Percentiles rank a stretch among this genome's conserved stretches.
These are phyloP conservation scores for Fusarium liriodendri DNA, from an alignment of 2,329 filamentous ascomycete genomes.

Conservation along the genomic window DNA sequence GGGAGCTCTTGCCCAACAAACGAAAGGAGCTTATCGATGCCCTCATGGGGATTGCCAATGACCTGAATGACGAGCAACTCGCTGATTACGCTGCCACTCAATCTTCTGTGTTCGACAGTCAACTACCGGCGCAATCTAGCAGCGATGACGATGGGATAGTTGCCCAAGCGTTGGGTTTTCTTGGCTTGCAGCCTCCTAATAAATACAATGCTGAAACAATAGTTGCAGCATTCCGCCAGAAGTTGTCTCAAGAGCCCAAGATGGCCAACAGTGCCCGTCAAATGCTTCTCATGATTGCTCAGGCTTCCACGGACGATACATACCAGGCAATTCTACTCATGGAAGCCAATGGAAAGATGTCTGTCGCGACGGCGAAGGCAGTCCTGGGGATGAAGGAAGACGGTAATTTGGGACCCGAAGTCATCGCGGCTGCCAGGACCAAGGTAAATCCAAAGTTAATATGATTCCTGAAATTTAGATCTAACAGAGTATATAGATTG, in stretches of 20 bases:
- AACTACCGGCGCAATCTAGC: constrained; percentile 43
- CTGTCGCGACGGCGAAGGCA: constrained; percentile 47
- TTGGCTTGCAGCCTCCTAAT: constrained; percentile 51
- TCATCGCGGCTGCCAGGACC: constrained; percentile 40
- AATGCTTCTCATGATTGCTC: constrained; percentile 51
- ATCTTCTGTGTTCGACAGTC: constrained; percentile 54
- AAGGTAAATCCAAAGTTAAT: constrained; percentile 40
- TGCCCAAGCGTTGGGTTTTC: constrained; percentile 48
- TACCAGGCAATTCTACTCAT: constrained; percentile 49
- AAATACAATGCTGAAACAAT: constrained; percentile 50
- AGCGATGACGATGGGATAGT: constrained; percentile 47
- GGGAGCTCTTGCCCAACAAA: constrained; percentile 49
- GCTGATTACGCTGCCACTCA: constrained; percentile 53
- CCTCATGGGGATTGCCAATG: constrained; percentile 50
- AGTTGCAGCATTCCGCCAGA: constrained; percentile 50
- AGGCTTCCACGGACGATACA: constrained; percentile 48
- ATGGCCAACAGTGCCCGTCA: constrained; percentile 46
- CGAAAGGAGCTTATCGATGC: constrained; percentile 47
- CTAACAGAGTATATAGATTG: constrained; percentile 42
- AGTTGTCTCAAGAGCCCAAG: constrained; percentile 47
- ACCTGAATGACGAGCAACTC: constrained; percentile 49
- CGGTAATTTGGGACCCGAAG: constrained; percentile 39
- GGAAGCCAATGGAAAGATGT: constrained; percentile 52
- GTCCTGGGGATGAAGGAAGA: constrained; percentile 45
- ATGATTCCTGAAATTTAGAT: not conserved